Evolutionary conservation across 495 filamentous ascomycete genomes (phyloP), one percentile per base, ranked within the genome.

Genomic region (Poronia punctata): DNA sequence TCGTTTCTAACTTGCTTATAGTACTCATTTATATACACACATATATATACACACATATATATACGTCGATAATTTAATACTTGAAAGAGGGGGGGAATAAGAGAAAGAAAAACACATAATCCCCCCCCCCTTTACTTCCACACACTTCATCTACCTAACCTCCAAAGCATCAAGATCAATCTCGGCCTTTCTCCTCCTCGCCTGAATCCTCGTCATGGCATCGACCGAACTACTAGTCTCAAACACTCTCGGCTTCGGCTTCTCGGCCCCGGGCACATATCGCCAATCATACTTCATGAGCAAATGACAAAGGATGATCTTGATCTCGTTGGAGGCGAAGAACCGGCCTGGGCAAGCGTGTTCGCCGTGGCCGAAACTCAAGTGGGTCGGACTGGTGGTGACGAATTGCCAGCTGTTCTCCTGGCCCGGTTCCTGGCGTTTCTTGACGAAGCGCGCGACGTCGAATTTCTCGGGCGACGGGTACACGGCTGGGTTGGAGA

Each of bases 291-390:
- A 76, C 42, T 64, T 66, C 35, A 67, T 33, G 16, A 76, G 14
- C 5, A 75, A 21, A 36, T 56, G 48, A 18, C 54, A 52, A 6
- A 77, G 39, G n/a, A 62, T 48, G 21, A 72, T 49, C 60, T 76
- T 72, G 25, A 76, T 59, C 49, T 70, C 62, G 44, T 68, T 54
- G 3, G 53, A 50, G 1, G 66, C 71, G 52, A 76, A 70, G 53
- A 73, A 76, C 11, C 72, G 50, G 5, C 72, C 72, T 0, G 72
- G 68, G 40, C 74, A 78, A 7, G 68, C 68, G 32, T 73, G 66
- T 19, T 56, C 55, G 9, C 76, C 76, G 39, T 67, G 48, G 1
- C 76, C 75, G 42, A 76, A 79, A 9, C 50, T 48, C 6, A 72
- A 38, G 34, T 67, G 51, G 1, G 64, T 49, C 2, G 55, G 33